phyloP scores from a whole-genome alignment of 768 basidiomycete genomes.

The Phaffia australis region DNA sequence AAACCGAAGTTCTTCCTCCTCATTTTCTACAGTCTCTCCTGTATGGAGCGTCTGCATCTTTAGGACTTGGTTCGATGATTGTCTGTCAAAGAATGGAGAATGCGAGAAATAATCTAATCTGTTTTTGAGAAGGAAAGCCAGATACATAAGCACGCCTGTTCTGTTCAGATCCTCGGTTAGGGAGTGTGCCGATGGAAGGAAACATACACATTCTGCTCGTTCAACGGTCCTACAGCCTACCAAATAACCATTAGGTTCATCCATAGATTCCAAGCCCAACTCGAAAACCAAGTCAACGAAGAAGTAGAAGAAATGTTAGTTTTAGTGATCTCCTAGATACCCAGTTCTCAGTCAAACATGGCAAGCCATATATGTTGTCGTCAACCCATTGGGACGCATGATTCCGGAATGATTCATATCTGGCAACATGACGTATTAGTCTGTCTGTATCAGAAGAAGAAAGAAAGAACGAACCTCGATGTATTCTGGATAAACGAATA shows the following conservation, averaged over 20 bases:
- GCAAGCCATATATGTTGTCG: no score
- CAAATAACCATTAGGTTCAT: no score
- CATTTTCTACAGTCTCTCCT: slow-evolving; percentile 58
- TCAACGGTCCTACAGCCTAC: slow-evolving; percentile 17
- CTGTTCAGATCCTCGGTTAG: background rate
- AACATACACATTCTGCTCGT: slow-evolving; percentile 21
- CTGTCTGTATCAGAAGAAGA: background rate
- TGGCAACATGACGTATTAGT: no score
- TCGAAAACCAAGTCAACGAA: no score
- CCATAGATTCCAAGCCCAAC: background rate
- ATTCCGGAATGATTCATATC: background rate
- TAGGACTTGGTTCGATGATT: slow-evolving; percentile 80
- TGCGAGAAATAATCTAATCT: slow-evolving; percentile 82
- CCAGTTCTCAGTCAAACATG: no score
- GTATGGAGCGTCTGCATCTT: slow-evolving; percentile 90
- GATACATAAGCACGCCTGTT: no score
- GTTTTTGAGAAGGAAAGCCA: slow-evolving; percentile 42
- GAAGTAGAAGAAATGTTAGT: background rate
- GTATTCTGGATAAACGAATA: slow-evolving; percentile 15
- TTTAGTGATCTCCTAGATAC: no score
- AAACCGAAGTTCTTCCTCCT: slow-evolving; percentile 75
- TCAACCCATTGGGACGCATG: background rate
- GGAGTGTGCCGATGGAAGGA: background rate
- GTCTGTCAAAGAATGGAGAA: slow-evolving; percentile 90
- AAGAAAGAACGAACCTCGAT: slow-evolving; percentile 4